Evolutionary conservation across 2,329 filamentous ascomycete genomes (phyloP), one percentile per base, ranked within the genome.

Genomic region (Lecanoromycetidae sp.): DNA sequence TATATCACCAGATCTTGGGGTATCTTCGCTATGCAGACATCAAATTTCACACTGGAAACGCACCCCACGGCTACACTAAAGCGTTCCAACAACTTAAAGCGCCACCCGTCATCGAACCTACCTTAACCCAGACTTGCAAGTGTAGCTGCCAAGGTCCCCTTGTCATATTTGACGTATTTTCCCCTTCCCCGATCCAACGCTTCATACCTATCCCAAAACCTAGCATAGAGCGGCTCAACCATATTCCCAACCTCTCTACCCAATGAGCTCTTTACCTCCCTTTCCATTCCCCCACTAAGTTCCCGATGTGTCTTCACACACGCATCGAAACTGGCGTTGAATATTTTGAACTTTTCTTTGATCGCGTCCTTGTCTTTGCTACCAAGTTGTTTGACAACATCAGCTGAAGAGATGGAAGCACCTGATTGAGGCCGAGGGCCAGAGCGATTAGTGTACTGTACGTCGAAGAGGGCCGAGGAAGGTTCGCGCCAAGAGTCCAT

Each of bases 91-190:
- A n/a, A n/a, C n/a, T n/a, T n/a, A n/a, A n/a, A n/a, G n/a, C n/a
- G n/a, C n/a, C n/a, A n/a, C n/a, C n/a, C n/a, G n/a, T n/a, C n/a
- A n/a, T n/a, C n/a, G n/a, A n/a, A 13, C 12, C 10, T 3, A 13
- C 26, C 3, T 19, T 41, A 41, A 9, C 60, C 62, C 55, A 75
- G 61, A 41, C 66, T 62, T 20, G 71, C 68, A 58, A 82, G 61
- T 51, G 74, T 66, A 19, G 77, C 76, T 38, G 83, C 78, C 58
- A 98, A 81, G 39, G 79, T 77, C 33, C 73, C 72, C 71, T 95
- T 95, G 69, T 95, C 88, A 63, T 94, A 96, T 69, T 94, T 95
- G 63, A 94, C 87, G 65, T 96, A 94, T 66, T 98, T 98, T 56
- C 90, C 90, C 67, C 88, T 93, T 50, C 91, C 91, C 70, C 94